phyloP scores from a whole-genome alignment of 2,329 filamentous ascomycete genomes.

The Xylariaceae sp. region DNA sequence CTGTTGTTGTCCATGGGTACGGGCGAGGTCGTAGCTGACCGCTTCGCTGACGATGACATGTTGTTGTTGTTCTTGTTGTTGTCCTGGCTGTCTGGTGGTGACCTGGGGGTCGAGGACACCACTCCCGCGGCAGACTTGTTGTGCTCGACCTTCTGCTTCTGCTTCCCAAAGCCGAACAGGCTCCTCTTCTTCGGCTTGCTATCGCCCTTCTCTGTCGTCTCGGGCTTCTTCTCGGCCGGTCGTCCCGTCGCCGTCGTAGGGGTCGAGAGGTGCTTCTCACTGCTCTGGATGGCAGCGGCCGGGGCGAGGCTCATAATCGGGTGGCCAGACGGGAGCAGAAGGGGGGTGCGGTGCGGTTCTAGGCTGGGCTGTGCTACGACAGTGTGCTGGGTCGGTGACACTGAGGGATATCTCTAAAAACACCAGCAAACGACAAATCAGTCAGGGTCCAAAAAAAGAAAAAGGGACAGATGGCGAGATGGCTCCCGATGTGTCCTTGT shows the following conservation, averaged over 20 bases:
- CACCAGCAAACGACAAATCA: slow-evolving; percentile 16
- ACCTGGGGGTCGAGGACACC: slow-evolving; percentile 24
- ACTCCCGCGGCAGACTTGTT: slow-evolving; percentile 30
- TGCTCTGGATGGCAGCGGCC: slow-evolving; percentile 21
- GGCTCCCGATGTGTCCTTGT: no score
- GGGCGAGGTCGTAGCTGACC: slow-evolving; percentile 34
- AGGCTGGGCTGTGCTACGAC: slow-evolving; percentile 6
- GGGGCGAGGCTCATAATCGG: slow-evolving; percentile 24
- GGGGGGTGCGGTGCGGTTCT: slow-evolving; percentile 12
- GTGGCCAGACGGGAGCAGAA: slow-evolving; percentile 5
- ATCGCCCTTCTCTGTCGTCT: slow-evolving; percentile 26
- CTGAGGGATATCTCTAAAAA: slow-evolving; percentile 14
- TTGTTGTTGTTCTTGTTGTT: no score
- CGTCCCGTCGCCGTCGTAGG: no score
- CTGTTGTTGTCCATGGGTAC: slow-evolving; percentile 29
- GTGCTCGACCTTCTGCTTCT: slow-evolving; percentile 52
- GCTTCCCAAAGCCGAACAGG: slow-evolving; percentile 56
- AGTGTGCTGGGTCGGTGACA: slow-evolving; percentile 10
- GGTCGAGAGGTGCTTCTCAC: slow-evolving; percentile 18
- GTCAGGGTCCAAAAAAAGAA: slow-evolving; percentile 18
- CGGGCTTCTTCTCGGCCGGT: slow-evolving; percentile 17
- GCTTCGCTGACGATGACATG: slow-evolving; percentile 29
- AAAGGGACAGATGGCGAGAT: no score
- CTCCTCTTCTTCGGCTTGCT: slow-evolving; percentile 45
- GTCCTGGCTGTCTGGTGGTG: slow-evolving; percentile 22